Evolutionary conservation across 345 rosid species (phyloP).

Genomic region (Acer negundo): DNA sequence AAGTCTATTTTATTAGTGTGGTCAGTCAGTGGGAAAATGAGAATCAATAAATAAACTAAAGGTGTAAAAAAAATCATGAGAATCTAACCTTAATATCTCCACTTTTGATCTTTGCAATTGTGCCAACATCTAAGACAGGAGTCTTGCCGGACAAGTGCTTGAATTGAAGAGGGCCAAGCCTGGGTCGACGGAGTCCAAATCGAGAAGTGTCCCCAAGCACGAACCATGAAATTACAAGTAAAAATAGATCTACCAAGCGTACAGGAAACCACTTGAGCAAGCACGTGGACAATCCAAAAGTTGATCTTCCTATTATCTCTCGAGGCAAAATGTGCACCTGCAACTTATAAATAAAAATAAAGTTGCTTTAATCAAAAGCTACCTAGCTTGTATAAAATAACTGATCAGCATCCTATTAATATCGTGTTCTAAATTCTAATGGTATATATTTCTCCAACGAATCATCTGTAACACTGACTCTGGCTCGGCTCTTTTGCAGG

Average conservation of each 20-base stretch:
- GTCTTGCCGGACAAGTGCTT: conserved; percentile 74
- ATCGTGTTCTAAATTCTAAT: not conserved
- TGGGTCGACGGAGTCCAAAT: conserved; percentile 65
- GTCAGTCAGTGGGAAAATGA: too few relatives aligned
- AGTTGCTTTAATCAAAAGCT: conserved; percentile 3
- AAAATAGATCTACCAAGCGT: conserved; percentile 58
- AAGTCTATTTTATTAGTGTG: too few relatives aligned
- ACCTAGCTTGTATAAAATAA: not conserved
- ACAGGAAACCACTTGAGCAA: conserved; percentile 80
- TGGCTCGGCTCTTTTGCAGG: not conserved
- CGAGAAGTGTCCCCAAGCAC: conserved; percentile 64
- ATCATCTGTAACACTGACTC: conserved; percentile 10
- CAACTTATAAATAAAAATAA: conserved; percentile 3
- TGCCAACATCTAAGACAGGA: conserved; percentile 83
- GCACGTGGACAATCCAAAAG: conserved; percentile 77
- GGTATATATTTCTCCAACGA: too few relatives aligned
- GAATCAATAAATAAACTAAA: not conserved
- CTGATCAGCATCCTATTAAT: not conserved
- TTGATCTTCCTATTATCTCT: conserved; percentile 79
- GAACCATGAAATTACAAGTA: conserved; percentile 53
- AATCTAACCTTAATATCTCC: conserved; percentile 72
- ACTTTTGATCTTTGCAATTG: conserved; percentile 62
- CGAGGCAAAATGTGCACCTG: conserved; percentile 93
- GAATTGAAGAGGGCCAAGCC: conserved; percentile 77
- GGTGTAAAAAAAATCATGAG: not conserved